These are phyloP conservation scores for Neofusicoccum sp. DNA, from an alignment of 2,329 filamentous ascomycete genomes.

Conservation along the genomic window DNA sequence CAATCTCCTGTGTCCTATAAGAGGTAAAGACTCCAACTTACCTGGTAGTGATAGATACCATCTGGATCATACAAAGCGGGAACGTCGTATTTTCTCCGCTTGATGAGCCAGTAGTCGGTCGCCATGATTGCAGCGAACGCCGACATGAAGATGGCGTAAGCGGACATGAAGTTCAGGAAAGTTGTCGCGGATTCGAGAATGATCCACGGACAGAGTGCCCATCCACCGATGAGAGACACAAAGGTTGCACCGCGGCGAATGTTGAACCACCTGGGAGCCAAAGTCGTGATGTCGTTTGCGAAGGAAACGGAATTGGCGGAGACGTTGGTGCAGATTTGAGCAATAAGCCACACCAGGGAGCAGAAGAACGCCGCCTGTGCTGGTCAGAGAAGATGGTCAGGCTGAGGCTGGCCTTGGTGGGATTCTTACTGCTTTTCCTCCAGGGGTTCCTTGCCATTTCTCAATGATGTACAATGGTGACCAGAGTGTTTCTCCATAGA, in stretches of 20 bases:
- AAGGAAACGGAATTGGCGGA: slow-evolving; percentile 28
- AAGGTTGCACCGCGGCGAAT: slow-evolving; percentile 23
- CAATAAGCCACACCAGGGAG: neutral
- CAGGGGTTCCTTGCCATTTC: slow-evolving; percentile 24
- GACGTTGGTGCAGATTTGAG: slow-evolving; percentile 22
- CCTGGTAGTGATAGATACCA: slow-evolving; percentile 29
- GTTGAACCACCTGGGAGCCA: slow-evolving; percentile 6
- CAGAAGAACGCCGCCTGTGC: slow-evolving; percentile 24
- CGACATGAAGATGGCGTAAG: slow-evolving; percentile 20
- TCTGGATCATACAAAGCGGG: slow-evolving; percentile 29
- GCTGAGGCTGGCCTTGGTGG: no score
- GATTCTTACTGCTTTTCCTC: slow-evolving; percentile 26
- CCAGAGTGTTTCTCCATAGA: slow-evolving; percentile 27
- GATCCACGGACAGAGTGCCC: slow-evolving; percentile 21
- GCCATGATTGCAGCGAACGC: slow-evolving; percentile 23
- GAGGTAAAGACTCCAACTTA: slow-evolving; percentile 15
- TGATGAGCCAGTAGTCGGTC: slow-evolving; percentile 28
- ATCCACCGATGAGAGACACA: slow-evolving; percentile 22
- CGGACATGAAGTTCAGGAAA: slow-evolving; percentile 20
- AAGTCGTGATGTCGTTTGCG: slow-evolving; percentile 24
- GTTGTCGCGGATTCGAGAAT: slow-evolving; percentile 14
- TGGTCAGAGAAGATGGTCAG: no score
- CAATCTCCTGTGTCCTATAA: no score
- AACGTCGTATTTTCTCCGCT: slow-evolving; percentile 26
- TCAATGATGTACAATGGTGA: slow-evolving; percentile 28